Evolutionary conservation across 2,329 filamentous ascomycete species (phyloP), one percentile per base, ranked within the genome.

Genomic region (Penicillium griseofulvum): DNA sequence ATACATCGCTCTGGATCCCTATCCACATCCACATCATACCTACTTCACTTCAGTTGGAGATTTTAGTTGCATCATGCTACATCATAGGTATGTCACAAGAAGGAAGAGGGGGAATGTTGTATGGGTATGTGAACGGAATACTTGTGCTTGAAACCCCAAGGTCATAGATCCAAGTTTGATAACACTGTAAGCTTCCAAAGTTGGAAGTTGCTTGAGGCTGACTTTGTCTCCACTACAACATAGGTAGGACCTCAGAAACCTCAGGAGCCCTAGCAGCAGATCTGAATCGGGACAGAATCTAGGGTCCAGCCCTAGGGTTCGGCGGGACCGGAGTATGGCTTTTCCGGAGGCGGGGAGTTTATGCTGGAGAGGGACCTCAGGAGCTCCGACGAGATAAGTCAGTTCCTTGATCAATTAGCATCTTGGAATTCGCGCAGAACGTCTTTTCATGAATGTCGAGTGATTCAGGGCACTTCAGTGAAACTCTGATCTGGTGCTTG

Each of bases 51-150:
- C 33, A 42, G 11, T 49, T 26, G 22, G 39, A 16, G 33, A 39
- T 16, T 26, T 42, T 12, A 22, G 57, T 70, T 68, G 63, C 68
- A 67, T 72, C 69, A 70, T 68, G 54, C 37, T 63, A 65, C 68
- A 72, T 73, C 71, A 73, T 72, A 63, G 46, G 48, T 60, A 69
- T 69, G 67, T 71, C 67, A 71, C 60, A 1, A 22, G 34, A 36
- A 42, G 28, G 19, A 51, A 22, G 6, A 14, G 24, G 7, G 11
- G 6, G 16, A 19, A 4, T 1, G 6, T 26, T 29, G 22, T 37
- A 44, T 44, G 10, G 14, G 14, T 8, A 34, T 14, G 24, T 33
- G 17, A 46, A 52, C 3, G 8, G 38, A 24, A 29, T 14, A 24
- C 19, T 37, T 44, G 26, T 43, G 11, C 24, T 28, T 8, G 24